Evolutionary conservation across 2,329 filamentous ascomycete species (phyloP).

Genomic region (Diaporthe longicolla): DNA sequence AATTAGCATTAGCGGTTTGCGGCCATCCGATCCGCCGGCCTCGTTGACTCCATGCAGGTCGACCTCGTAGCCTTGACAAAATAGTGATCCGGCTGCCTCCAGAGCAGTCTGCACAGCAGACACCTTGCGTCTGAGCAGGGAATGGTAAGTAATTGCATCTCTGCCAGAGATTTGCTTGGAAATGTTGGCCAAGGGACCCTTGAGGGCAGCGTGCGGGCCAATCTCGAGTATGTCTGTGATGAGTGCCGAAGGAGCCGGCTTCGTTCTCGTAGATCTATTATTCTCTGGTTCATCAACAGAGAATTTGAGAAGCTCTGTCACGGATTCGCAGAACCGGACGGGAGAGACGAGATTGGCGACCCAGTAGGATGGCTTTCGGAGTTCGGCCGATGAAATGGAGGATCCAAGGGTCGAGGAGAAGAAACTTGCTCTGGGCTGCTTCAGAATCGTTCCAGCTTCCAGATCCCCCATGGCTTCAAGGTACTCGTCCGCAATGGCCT

Average conservation of each 20-base stretch:
- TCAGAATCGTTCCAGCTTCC: constrained; percentile 24
- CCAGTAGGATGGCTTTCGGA: constrained; percentile 48
- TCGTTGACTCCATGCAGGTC: constrained; percentile 41
- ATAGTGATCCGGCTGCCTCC: constrained; percentile 42
- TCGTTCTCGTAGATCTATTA: constrained; percentile 36
- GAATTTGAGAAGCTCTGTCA: constrained; percentile 43
- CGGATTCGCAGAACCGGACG: constrained; percentile 48
- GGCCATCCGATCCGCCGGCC: neutral
- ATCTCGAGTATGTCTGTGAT: constrained; percentile 48
- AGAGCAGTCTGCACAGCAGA: constrained; percentile 44
- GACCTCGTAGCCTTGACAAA: constrained; percentile 33
- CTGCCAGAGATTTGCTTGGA: constrained; percentile 39
- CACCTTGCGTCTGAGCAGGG: constrained; percentile 36
- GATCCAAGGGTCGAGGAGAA: constrained; percentile 46
- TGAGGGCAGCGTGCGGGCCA: constrained; percentile 48
- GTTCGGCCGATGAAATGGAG: constrained; percentile 39
- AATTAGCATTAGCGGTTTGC: constrained; percentile 49
- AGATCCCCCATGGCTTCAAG: constrained; percentile 43
- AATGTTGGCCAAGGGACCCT: constrained; percentile 48
- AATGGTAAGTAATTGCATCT: constrained; percentile 27
- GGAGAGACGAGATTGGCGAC: constrained; percentile 49
- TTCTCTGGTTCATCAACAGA: constrained; percentile 17
- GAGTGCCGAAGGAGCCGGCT: constrained; percentile 1
- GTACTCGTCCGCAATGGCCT: constrained; percentile 44
- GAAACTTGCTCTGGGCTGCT: constrained; percentile 41